Evolutionary conservation across 768 basidiomycete species (phyloP), one percentile per base, ranked within the genome.

Genomic region (Albatrellus ellisii): DNA sequence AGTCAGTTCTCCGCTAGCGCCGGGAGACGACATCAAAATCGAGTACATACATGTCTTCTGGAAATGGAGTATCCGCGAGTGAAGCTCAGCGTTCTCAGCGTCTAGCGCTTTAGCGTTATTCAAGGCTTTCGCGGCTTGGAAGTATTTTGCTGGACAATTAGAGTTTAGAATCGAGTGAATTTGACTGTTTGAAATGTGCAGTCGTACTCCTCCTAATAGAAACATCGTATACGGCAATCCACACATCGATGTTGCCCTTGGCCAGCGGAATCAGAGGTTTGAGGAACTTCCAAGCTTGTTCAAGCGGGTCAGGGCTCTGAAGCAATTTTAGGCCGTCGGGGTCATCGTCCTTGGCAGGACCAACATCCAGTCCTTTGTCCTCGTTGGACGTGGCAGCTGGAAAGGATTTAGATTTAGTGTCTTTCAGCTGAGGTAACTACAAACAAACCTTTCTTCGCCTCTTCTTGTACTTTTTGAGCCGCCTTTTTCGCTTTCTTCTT

Each of bases 401-500:
- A 50, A 12, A 33, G 47, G 37, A 48, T 37, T 22, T 15, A 11
- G 41, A 22, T 42, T 48, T 45, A 52, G 47, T 48, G 15, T 40
- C 26, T 28, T 29, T 12, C 15, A 32, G 6, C 32, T 39, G 38
- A 44, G 45, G 21, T 18, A 15, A 41, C 32, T 17, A 26, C 31
- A 47, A 43, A 39, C 12, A 34, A 36, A 84, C 85, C 67, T 65
- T 87, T 87, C 61, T 85, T 84, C 42, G 61, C 61, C 34, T 83
- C 80, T 39, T 81, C 82, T 46, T 73, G 67, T 0, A 65, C 65
- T 52, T 77, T 83, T 47, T 68, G 67, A 1, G 77, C 78, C 0
- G 79, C 72, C 57, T 86, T 89, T 62, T 87, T 89, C 10, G 84
- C 85, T 58, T 84, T 89, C 61, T 86, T 87, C 56, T 79, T 79